Conservation (phyloP, 1,139 yeast species). For the Yamadazyma triangularis region DNA sequence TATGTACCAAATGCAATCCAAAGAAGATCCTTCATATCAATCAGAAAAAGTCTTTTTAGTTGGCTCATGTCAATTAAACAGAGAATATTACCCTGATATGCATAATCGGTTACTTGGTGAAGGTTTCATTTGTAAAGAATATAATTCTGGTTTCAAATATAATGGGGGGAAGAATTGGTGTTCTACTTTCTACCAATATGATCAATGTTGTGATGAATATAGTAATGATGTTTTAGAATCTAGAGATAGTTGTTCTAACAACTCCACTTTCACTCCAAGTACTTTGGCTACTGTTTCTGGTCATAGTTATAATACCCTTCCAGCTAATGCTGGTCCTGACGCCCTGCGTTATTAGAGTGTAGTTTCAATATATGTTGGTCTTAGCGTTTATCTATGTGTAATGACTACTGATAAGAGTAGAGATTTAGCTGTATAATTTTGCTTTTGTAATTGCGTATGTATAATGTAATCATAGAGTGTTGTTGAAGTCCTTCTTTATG, state of each 20-base stretch:
- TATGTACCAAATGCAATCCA: constrained; percentile 14
- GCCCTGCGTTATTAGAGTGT: too few relatives aligned
- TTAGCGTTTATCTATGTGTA: too few relatives aligned
- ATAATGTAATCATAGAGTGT: too few relatives aligned
- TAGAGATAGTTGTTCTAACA: constrained; percentile 12
- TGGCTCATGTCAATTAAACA: constrained; percentile 15
- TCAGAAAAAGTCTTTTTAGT: constrained; percentile 17
- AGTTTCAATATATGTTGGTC: too few relatives aligned
- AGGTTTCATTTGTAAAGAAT: constrained; percentile 18
- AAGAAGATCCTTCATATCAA: constrained; percentile 1
- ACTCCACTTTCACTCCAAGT: not conserved
- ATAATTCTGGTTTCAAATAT: constrained; percentile 16
- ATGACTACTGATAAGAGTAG: too few relatives aligned
- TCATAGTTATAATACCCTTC: not conserved
- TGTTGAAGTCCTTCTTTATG: too few relatives aligned
- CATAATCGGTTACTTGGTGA: constrained; percentile 8
- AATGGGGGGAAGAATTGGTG: constrained; percentile 21
- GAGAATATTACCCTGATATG: constrained; percentile 12
- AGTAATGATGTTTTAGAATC: constrained; percentile 12
- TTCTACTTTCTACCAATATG: constrained; percentile 13
- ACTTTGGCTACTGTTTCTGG: not conserved
- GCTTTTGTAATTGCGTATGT: too few relatives aligned
- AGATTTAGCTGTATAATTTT: too few relatives aligned
- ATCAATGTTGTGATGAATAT: constrained; percentile 9
- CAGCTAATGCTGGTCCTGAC: not conserved